A percentile compares a stretch with the other conserved stretches of the same genome.
Evolutionary conservation across 345 rosid species (phyloP).

Genomic region (Lumnitzera racemosa): DNA sequence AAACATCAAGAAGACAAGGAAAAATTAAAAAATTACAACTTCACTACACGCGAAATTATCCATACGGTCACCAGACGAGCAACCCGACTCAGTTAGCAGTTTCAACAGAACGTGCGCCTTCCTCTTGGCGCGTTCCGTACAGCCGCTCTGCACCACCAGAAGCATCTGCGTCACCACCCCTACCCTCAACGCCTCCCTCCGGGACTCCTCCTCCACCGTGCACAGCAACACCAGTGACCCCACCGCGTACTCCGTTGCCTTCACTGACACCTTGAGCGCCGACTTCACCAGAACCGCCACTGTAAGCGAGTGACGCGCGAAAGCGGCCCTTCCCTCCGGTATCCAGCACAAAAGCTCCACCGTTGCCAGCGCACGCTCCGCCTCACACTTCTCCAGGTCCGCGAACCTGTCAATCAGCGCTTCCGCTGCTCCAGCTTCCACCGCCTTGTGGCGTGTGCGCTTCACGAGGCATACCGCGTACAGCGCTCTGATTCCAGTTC

Average conservation of each 20-base stretch:
- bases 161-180: constrained; percentile 82
- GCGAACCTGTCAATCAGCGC: constrained; percentile 54
- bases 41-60: constrained; percentile 67
- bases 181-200: constrained; percentile 68
- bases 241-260: constrained; percentile 96
- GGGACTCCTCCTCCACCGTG: constrained; percentile 59
- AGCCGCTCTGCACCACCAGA: constrained; percentile 81
- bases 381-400: constrained; percentile 75
- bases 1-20: no score
- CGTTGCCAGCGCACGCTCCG: constrained; percentile 81
- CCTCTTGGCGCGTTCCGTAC: constrained; percentile 94
- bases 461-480: constrained; percentile 80
- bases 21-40: constrained; percentile 41
- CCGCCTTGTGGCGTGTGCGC: constrained; percentile 73
- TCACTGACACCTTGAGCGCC: constrained; percentile 67
- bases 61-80: constrained; percentile 35
- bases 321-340: constrained; percentile 63
- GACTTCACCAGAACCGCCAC: constrained; percentile 72
- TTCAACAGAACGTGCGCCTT: constrained; percentile 90
- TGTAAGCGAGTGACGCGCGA: constrained; percentile 62
- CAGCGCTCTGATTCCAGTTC: constrained; percentile 64
- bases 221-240: constrained; percentile 76
- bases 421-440: constrained; percentile 68
- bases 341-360: constrained; percentile 79
- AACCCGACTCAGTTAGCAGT: constrained; percentile 57